These are phyloP conservation scores for Baorangia bicolor DNA, from an alignment of 768 basidiomycete species.

Conservation along the genomic window DNA sequence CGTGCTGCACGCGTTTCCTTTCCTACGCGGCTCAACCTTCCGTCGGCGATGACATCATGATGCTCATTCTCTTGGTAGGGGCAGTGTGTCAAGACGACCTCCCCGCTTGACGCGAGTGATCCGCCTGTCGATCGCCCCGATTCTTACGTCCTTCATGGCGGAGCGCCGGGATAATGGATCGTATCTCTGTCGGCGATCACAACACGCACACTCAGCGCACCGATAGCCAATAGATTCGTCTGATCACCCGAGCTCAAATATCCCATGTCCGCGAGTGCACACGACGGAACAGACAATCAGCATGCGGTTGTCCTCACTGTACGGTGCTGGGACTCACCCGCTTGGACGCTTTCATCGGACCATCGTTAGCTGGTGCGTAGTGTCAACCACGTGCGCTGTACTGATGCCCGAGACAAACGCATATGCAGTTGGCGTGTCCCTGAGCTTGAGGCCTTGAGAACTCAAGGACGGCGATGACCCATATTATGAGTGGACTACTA, in stretches of 20 bases:
- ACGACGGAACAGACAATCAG: conserved; percentile 1
- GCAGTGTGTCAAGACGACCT: not conserved
- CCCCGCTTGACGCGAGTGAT: not conserved
- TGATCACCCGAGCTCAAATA: conserved; percentile 3
- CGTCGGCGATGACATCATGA: conserved; percentile 1
- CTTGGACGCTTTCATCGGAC: not conserved
- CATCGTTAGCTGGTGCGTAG: not conserved
- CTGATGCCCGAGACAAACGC: not conserved
- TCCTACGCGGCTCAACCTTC: not conserved
- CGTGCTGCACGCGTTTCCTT: not conserved
- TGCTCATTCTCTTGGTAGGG: not conserved
- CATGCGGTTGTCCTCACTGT: conserved; percentile 1
- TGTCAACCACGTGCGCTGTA: too few species aligned
- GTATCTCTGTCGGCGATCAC: conserved; percentile 21
- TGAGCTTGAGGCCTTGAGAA: not conserved
- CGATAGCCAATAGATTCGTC: not conserved
- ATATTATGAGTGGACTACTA: not conserved
- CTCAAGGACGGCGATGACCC: not conserved
- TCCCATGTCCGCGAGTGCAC: conserved; percentile 6
- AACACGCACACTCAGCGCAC: conserved; percentile 10
- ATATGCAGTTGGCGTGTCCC: not conserved
- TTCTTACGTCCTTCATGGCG: conserved; percentile 12
- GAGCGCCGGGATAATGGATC: not conserved
- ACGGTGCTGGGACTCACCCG: not conserved
- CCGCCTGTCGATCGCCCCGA: conserved; percentile 2